Evolutionary conservation across 2,329 filamentous ascomycete genomes (phyloP).

Genomic region (Neonectria magnoliae): DNA sequence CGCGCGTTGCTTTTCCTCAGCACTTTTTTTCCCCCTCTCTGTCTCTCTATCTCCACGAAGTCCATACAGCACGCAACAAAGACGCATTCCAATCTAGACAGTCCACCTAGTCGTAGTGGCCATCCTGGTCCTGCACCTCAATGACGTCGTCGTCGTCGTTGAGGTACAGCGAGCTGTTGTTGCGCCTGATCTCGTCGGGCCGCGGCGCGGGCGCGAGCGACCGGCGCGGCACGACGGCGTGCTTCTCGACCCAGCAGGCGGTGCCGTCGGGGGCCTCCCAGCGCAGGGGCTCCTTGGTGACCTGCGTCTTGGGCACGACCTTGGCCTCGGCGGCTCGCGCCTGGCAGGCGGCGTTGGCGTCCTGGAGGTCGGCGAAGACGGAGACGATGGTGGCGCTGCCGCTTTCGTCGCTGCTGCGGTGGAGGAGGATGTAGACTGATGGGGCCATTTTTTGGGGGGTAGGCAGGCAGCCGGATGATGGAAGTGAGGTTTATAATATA

Average conservation of each 20-base stretch:
- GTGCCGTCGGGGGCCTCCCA: constrained; percentile 50
- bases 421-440: constrained; percentile 48
- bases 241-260: constrained; percentile 51
- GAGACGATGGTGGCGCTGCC: constrained; percentile 42
- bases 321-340: constrained; percentile 42
- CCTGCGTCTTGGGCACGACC: constrained; percentile 33
- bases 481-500: constrained; percentile 15
- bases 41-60: neutral
- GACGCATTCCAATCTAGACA: neutral
- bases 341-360: constrained; percentile 50
- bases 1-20: neutral
- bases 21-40: neutral
- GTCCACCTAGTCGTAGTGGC: constrained; percentile 35
- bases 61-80: neutral
- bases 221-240: constrained; percentile 42
- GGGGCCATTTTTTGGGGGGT: constrained; percentile 31
- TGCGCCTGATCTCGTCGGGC: constrained; percentile 31
- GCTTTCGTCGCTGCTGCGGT: constrained; percentile 44
- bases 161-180: constrained; percentile 40
- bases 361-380: constrained; percentile 47
- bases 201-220: constrained; percentile 8
- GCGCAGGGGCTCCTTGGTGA: constrained; percentile 43
- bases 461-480: constrained; percentile 1
- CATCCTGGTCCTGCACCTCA: constrained; percentile 38
- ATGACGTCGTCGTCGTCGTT: constrained; percentile 43